A percentile compares a stretch with the other conserved stretches of the same genome.
These are phyloP conservation scores for Boletus pseudopeckii DNA, from an alignment of 768 basidiomycete species.

Conservation along the genomic window DNA sequence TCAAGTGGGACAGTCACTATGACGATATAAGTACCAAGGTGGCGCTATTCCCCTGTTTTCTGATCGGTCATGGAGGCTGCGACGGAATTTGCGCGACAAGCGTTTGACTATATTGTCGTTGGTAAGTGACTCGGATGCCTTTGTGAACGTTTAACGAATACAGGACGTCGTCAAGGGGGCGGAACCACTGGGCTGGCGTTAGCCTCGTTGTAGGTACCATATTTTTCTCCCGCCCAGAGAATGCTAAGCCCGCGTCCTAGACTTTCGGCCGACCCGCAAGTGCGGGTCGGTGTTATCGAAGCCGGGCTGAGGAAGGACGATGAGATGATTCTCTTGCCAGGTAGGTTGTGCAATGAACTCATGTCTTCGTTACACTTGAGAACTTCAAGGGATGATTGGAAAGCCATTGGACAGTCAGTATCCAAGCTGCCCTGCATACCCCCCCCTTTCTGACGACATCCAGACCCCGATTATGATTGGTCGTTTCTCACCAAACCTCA, in stretches of 20 bases:
- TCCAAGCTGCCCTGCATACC: neutral
- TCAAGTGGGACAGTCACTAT: neutral
- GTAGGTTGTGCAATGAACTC: neutral
- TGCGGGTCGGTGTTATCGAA: slow-evolving; percentile 15
- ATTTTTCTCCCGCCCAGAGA: neutral
- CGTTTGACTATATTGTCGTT: slow-evolving; percentile 17
- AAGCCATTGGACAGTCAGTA: slow-evolving; percentile 11
- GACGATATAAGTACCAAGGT: neutral
- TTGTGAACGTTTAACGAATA: neutral
- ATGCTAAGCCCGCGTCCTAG: slow-evolving; percentile 1
- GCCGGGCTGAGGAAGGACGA: slow-evolving; percentile 13
- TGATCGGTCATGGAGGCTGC: slow-evolving; percentile 4
- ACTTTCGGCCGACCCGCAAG: slow-evolving; percentile 1
- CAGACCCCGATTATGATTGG: slow-evolving; percentile 20
- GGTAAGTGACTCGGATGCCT: slow-evolving; percentile 4
- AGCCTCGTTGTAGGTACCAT: slow-evolving; percentile 9
- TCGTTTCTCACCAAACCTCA: slow-evolving; percentile 12
- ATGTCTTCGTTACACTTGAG: neutral
- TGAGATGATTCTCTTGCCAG: slow-evolving; percentile 10
- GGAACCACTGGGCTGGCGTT: slow-evolving; percentile 14
- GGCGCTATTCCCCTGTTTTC: neutral
- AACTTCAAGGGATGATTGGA: slow-evolving; percentile 4
- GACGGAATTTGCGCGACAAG: slow-evolving; percentile 2
- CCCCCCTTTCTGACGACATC: neutral
- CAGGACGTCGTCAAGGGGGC: slow-evolving; percentile 3